A percentile compares a stretch with the other conserved stretches of the same genome.
phyloP scores from a whole-genome alignment of 1,139 yeast species.

The Diutina rugosa region DNA sequence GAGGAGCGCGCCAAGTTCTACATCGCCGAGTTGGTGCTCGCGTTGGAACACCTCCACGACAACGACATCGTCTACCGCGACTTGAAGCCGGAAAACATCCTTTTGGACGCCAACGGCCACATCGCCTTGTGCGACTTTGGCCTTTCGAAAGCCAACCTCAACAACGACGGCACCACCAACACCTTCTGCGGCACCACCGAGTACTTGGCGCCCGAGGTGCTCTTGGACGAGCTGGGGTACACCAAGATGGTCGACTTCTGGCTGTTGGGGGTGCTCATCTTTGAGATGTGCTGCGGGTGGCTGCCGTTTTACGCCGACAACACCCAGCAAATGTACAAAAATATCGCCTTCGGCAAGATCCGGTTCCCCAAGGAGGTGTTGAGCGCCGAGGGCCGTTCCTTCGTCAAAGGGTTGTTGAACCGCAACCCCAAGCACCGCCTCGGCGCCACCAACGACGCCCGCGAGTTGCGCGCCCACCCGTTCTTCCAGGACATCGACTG shows the following conservation, averaged over 20 bases:
- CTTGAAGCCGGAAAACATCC: constrained; percentile 86
- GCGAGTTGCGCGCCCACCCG: constrained; percentile 82
- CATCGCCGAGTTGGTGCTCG: constrained; percentile 87
- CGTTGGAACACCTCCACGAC: constrained; percentile 84
- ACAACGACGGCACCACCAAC: constrained; percentile 83
- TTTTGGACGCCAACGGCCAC: constrained; percentile 93
- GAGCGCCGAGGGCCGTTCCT: constrained; percentile 83
- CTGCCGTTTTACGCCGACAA: constrained; percentile 97
- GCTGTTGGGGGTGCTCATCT: constrained; percentile 71
- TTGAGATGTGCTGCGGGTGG: constrained; percentile 97
- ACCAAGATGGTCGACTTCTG: constrained; percentile 83
- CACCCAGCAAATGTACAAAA: constrained; percentile 96
- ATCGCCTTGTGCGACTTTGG: constrained; percentile 96
- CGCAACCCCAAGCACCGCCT: constrained; percentile 91
- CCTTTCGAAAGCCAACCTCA: constrained; percentile 80
- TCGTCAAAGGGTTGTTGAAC: constrained; percentile 86
- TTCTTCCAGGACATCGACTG: constrained; percentile 87
- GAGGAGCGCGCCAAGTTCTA: constrained; percentile 93
- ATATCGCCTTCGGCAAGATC: constrained; percentile 95
- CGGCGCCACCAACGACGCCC: constrained; percentile 84
- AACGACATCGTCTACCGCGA: constrained; percentile 91
- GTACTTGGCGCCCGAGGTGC: constrained; percentile 70
- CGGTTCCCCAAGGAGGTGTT: constrained; percentile 92
- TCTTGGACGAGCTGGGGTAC: constrained; percentile 73
- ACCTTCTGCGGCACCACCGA: constrained; percentile 98